Percentiles rank a stretch among this genome's conserved stretches.
phyloP scores from a whole-genome alignment of 768 basidiomycete genomes.

The Naganishia randhawae region DNA sequence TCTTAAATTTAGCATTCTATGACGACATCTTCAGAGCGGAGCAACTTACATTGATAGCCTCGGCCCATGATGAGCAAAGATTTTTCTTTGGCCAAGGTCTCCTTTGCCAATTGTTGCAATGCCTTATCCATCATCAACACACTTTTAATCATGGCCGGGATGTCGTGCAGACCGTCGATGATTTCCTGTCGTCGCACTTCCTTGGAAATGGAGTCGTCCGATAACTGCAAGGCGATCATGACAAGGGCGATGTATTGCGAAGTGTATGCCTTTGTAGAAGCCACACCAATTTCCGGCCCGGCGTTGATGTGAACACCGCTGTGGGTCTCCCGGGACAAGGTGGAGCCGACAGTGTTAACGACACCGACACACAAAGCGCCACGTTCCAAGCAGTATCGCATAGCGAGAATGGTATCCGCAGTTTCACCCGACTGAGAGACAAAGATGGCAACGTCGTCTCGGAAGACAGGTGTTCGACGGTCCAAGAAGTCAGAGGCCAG shows the following conservation, averaged over 20 bases:
- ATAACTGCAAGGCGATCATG: slow-evolving; percentile 98
- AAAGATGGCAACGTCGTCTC: slow-evolving; percentile 95
- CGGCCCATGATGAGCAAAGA: slow-evolving; percentile 93
- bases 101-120: slow-evolving; percentile 78
- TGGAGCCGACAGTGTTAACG: slow-evolving; percentile 97
- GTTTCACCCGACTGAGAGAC: slow-evolving; percentile 98
- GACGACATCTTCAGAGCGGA: background rate
- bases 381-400: slow-evolving; percentile 93
- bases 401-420: slow-evolving; percentile 91
- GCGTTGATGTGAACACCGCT: slow-evolving; percentile 99
- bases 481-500: slow-evolving; percentile 97
- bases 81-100: slow-evolving; percentile 64
- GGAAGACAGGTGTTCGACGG: slow-evolving; percentile 98
- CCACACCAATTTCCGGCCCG: slow-evolving; percentile 68
- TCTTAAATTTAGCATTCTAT: background rate
- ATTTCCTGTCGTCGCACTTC: slow-evolving; percentile 84
- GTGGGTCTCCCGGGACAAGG: slow-evolving; percentile 95
- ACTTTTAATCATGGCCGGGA: slow-evolving; percentile 81
- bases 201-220: slow-evolving; percentile 93
- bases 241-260: slow-evolving; percentile 97
- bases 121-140: slow-evolving; percentile 73
- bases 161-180: slow-evolving; percentile 84
- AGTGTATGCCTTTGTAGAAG: slow-evolving; percentile 98
- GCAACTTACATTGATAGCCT: slow-evolving; percentile 69
- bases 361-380: slow-evolving; percentile 96